These are phyloP conservation scores for Tolypocladium sp. DNA, from an alignment of 2,329 filamentous ascomycete species.

Conservation along the genomic window DNA sequence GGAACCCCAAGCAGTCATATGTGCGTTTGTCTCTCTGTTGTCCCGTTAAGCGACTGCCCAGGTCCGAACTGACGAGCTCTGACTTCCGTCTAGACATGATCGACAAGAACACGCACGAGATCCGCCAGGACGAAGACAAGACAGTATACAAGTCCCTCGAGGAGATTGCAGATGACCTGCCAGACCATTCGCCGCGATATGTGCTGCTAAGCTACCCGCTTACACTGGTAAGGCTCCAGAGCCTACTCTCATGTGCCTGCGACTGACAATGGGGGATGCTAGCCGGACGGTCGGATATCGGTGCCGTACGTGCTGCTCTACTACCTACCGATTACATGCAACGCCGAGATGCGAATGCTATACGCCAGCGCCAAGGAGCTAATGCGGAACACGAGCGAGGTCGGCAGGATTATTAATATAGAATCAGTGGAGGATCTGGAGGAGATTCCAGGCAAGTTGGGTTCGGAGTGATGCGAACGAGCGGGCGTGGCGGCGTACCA, in stretches of 20 bases:
- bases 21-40: conserved; percentile 37
- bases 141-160: conserved; percentile 71
- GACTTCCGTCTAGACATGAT: conserved; percentile 61
- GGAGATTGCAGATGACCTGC: conserved; percentile 78
- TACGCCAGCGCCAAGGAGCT: conserved; percentile 95
- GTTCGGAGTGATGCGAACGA: conserved; percentile 14
- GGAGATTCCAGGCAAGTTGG: conserved; percentile 62
- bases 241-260: not conserved
- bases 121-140: conserved; percentile 71
- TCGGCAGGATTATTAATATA: conserved; percentile 80
- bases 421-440: conserved; percentile 71
- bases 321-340: conserved; percentile 89
- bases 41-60: not conserved
- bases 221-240: conserved; percentile 54
- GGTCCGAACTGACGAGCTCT: not conserved
- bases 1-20: conserved; percentile 84
- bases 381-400: conserved; percentile 87
- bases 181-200: conserved; percentile 84
- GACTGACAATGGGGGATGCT: not conserved
- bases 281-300: conserved; percentile 75
- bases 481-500: not conserved
- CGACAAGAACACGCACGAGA: conserved; percentile 83
- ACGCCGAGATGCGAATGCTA: conserved; percentile 78
- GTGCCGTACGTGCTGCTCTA: conserved; percentile 94
- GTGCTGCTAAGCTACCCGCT: conserved; percentile 86